phyloP scores from a whole-genome alignment of 108 stramenopile genomes.

The Ochromonas danica region DNA sequence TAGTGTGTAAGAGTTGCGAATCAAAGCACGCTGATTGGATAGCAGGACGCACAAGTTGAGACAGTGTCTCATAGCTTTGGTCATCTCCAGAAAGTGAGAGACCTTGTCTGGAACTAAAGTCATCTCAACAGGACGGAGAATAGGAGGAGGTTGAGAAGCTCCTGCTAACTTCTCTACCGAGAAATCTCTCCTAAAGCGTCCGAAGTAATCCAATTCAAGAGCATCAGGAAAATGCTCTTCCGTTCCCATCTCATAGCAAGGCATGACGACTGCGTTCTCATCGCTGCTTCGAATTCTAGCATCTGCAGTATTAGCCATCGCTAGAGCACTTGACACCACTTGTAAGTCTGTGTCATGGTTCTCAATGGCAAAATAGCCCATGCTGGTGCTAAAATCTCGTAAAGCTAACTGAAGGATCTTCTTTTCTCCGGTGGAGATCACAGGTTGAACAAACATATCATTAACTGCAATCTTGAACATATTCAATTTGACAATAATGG shows the following conservation, averaged over 20 bases:
- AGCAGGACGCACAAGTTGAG: conserved; percentile 89
- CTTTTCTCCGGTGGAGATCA: background rate
- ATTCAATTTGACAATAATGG: background rate
- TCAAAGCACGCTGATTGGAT: conserved; percentile 83
- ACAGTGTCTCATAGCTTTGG: conserved; percentile 77
- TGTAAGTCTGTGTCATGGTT: no score
- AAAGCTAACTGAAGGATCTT: background rate
- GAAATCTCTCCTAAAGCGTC: conserved; percentile 82
- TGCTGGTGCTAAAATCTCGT: no score
- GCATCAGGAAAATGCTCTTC: background rate
- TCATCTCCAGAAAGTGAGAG: conserved; percentile 73
- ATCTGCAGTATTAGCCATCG: no score
- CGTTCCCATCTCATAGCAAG: background rate
- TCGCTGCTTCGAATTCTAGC: no score
- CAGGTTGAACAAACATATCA: background rate
- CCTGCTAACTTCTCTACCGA: conserved; percentile 70
- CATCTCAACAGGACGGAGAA: conserved; percentile 87
- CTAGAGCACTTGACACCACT: no score
- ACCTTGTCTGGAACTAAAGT: conserved; percentile 82
- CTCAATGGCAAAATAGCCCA: no score
- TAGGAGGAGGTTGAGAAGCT: conserved; percentile 61
- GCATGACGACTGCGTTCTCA: no score
- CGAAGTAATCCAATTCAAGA: conserved; percentile 61
- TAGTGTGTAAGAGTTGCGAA: conserved; percentile 92
- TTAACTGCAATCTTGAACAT: background rate